These are phyloP conservation scores for Penicillium pancosmium DNA, from an alignment of 495 filamentous ascomycete species.

Conservation along the genomic window DNA sequence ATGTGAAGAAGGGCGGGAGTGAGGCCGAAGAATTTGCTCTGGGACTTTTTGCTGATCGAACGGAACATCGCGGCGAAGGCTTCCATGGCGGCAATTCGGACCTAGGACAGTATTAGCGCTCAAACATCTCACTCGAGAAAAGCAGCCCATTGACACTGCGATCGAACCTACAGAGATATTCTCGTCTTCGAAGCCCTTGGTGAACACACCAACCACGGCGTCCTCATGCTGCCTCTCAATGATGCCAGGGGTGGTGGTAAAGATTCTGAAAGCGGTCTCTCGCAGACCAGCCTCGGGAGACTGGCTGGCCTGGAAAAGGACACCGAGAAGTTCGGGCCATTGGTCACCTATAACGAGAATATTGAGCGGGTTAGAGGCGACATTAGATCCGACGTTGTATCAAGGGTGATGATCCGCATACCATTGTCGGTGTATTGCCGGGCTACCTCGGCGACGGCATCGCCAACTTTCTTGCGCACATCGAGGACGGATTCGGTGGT, in stretches of 20 bases:
- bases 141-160: not conserved
- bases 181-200: slow-evolving; percentile 87
- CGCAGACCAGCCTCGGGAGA: slow-evolving; percentile 77
- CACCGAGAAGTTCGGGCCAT: slow-evolving; percentile 88
- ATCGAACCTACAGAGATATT: slow-evolving; percentile 65
- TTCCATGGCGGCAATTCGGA: slow-evolving; percentile 91
- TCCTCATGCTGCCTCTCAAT: slow-evolving; percentile 96
- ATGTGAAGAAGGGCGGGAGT: slow-evolving; percentile 91
- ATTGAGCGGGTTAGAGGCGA: slow-evolving; percentile 25
- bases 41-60: slow-evolving; percentile 80
- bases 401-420: slow-evolving; percentile 45
- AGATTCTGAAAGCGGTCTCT: slow-evolving; percentile 90
- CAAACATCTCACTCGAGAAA: not conserved
- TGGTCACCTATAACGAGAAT: slow-evolving; percentile 60
- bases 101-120: slow-evolving; percentile 46
- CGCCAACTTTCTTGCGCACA: slow-evolving; percentile 92
- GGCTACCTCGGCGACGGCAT: slow-evolving; percentile 93
- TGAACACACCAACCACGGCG: slow-evolving; percentile 80
- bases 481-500: slow-evolving; percentile 66
- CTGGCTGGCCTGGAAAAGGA: slow-evolving; percentile 86
- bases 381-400: slow-evolving; percentile 3
- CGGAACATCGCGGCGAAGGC: slow-evolving; percentile 96
- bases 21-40: slow-evolving; percentile 82
- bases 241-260: slow-evolving; percentile 91
- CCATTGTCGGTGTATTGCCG: slow-evolving; percentile 91